Base-by-base conservation (phyloP, 306 rosid genomes). In the Dalbergia cultrata region DNA sequence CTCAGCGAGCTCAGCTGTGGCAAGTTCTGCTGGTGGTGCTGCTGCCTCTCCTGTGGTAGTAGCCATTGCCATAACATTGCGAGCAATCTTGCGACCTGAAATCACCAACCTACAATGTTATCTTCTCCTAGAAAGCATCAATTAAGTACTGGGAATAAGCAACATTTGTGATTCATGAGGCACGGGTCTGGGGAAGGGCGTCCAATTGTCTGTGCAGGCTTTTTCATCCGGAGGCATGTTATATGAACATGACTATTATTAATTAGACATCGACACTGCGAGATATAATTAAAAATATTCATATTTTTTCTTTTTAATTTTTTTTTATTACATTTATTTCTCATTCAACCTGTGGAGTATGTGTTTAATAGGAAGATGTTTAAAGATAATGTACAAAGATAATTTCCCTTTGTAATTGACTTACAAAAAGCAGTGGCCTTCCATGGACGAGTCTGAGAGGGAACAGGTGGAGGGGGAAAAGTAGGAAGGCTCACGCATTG, bases 41-140 rank as follows among this genome's bases (percentile, higher is more conserved):
- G 21, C 60, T 0, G 59, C 59, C 75, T 91, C 97, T 64, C 95
- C 88, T 21, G 97, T 87, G 50, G 80, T 74, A 4, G 80, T 74
- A 31, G 90, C 97, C 95, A 90, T 90, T 18, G 93, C 89, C 87
- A 83, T 79, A 76, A 91, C 91, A 90, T 92, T 91, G 47, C 96
- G 90, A 43, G 90, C 92, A 82, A 95, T 17, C 86, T 85, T 93
- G 14, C 90, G 88, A 74, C 98, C 99, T 95, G 74, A 86, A 80
- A 63, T 8, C 33, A 71, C 35, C 79, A 81, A 41, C 2, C 59
- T n/a, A 26, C 18, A 16, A 8, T 6, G 19, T 76, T 37, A 76
- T 49, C 56, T 52, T 58, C 13, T 65, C 39, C 41, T 34, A 67
- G 47, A 43, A 43, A 7, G 8, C 53, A 47, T 47, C 4, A 47